Evolutionary conservation across 2,329 filamentous ascomycete genomes (phyloP), one percentile per base, ranked within the genome.

Genomic region (Escovopsis sp.): DNA sequence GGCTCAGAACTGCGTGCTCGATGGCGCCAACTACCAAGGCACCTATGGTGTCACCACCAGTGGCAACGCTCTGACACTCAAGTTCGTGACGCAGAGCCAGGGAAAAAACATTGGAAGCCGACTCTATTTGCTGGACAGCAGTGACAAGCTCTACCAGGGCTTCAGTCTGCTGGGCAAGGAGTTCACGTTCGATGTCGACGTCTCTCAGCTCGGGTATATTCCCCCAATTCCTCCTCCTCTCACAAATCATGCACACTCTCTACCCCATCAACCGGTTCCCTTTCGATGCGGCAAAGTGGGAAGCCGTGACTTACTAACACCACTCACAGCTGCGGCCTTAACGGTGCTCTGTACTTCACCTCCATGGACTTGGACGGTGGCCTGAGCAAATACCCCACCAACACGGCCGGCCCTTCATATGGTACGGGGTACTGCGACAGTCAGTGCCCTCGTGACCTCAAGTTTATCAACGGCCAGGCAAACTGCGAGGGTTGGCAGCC

Each of bases 171-270:
- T 74, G 36, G 73, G 72, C 56, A 67, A 76, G 49, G 78, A 83
- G 55, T 76, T 83, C 57, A 76, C 74, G 36, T 80, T 83, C 41
- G 76, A 81, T 37, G 76, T 81, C 18, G 78, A 83, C 50, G 70
- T 79, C 31, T 79, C 76, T 15, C 21, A 23, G 14, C 16, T 39
- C 10, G 32, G 32, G 36, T 38, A 27, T 10, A 23, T 23, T 10
- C 21, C 10, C 21, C 21, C 21, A 5, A 6, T 23, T 23, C 10
- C 21, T 10, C 21, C 21, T 23, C 21, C 21, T 23, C 21, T 23
- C 21, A n/a, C n/a, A n/a, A n/a, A n/a, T n/a, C n/a, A n/a, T n/a
- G n/a, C n/a, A n/a, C n/a, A n/a, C n/a, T n/a, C n/a, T n/a, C n/a
- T n/a, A n/a, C n/a, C n/a, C n/a, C n/a, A n/a, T n/a, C n/a, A n/a